phyloP scores from a whole-genome alignment of 2,329 filamentous ascomycete genomes.

The Knoxdaviesia proteae region DNA sequence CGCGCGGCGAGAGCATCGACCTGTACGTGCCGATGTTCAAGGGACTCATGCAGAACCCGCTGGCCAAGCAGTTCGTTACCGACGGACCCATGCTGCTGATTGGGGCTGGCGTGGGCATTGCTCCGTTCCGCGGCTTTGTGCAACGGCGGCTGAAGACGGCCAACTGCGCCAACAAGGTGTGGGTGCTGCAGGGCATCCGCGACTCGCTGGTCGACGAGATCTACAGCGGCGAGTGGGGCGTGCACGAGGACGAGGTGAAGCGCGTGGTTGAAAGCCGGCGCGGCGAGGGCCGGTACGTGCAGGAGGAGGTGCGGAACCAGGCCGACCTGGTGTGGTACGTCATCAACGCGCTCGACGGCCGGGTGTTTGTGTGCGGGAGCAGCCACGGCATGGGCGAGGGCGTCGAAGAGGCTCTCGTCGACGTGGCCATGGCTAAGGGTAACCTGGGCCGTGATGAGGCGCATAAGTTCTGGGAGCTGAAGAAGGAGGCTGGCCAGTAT shows the following conservation, averaged over 20 bases:
- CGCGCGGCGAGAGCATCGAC: slow-evolving; percentile 25
- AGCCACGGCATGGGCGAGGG: slow-evolving; percentile 96
- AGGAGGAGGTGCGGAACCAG: slow-evolving; percentile 81
- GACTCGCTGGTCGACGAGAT: slow-evolving; percentile 89
- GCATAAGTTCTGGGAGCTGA: slow-evolving; percentile 69
- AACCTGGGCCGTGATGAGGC: slow-evolving; percentile 69
- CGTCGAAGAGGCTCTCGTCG: slow-evolving; percentile 68
- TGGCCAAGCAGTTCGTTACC: slow-evolving; percentile 75
- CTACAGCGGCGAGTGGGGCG: slow-evolving; percentile 90
- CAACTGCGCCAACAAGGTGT: slow-evolving; percentile 94
- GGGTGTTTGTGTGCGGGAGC: slow-evolving; percentile 90
- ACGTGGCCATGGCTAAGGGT: slow-evolving; percentile 85
- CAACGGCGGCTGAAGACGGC: slow-evolving; percentile 83
- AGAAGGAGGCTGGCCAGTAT: slow-evolving; percentile 85
- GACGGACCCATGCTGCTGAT: slow-evolving; percentile 97
- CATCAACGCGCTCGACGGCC: slow-evolving; percentile 85
- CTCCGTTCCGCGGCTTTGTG: slow-evolving; percentile 93
- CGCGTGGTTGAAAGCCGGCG: slow-evolving; percentile 57
- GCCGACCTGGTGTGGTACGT: slow-evolving; percentile 97
- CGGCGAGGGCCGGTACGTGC: slow-evolving; percentile 76
- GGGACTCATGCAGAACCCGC: slow-evolving; percentile 88
- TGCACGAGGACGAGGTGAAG: slow-evolving; percentile 73
- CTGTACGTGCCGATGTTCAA: slow-evolving; percentile 92
- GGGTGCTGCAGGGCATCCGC: slow-evolving; percentile 86
- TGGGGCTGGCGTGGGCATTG: slow-evolving; percentile 88